Percentiles rank a stretch among this genome's conserved stretches.
Evolutionary conservation across 2,329 filamentous ascomycete genomes (phyloP).

Genomic region (Penicillium sp.): DNA sequence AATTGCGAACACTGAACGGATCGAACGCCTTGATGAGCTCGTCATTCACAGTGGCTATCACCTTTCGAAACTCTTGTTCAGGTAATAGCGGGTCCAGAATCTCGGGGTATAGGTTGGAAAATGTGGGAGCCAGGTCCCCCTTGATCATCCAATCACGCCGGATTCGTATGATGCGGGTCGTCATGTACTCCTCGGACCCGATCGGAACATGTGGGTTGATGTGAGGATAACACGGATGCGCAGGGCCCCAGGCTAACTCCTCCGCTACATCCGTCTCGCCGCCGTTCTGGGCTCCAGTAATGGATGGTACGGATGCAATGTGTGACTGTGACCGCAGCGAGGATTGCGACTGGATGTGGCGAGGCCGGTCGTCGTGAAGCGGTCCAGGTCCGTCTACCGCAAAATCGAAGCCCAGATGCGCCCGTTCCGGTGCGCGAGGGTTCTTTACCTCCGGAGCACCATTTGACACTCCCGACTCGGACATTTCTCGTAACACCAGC

Average conservation of each 20-base stretch:
- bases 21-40: conserved; percentile 69
- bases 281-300: conserved; percentile 27
- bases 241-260: conserved; percentile 80
- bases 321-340: conserved; percentile 37
- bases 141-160: conserved; percentile 82
- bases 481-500: no score
- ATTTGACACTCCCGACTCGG: no score
- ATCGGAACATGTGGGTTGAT: conserved; percentile 81
- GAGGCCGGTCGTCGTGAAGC: conserved; percentile 25
- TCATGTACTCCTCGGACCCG: conserved; percentile 62
- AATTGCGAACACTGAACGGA: conserved; percentile 66
- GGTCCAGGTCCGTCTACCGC: no score
- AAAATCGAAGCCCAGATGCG: no score
- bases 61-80: conserved; percentile 74
- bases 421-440: no score
- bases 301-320: conserved; percentile 32
- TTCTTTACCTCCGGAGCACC: no score
- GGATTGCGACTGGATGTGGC: conserved; percentile 34
- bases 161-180: conserved; percentile 83
- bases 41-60: conserved; percentile 74
- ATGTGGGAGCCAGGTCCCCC: conserved; percentile 84
- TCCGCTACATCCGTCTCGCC: conserved; percentile 49
- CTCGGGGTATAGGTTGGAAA: conserved; percentile 91
- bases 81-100: conserved; percentile 78
- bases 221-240: conserved; percentile 90